These are phyloP conservation scores for Priceomyces carsonii DNA, from an alignment of 805 yeast species.

Conservation along the genomic window DNA sequence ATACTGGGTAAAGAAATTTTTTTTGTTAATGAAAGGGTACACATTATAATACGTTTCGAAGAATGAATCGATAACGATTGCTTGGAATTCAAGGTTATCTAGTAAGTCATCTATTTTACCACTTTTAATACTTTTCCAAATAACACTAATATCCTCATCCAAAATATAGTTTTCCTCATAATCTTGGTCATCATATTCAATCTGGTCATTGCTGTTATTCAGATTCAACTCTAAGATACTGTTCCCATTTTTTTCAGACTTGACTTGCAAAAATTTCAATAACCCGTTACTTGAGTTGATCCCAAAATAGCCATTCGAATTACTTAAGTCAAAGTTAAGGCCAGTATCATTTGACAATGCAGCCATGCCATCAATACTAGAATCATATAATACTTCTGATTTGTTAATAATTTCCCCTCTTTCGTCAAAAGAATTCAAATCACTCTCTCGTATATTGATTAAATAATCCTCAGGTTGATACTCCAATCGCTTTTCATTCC, in stretches of 20 bases:
- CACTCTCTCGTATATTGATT: constrained; percentile 18
- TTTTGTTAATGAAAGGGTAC: constrained; percentile 19
- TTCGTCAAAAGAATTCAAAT: constrained; percentile 19
- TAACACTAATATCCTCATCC: constrained; percentile 17
- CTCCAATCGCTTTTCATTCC: constrained; percentile 9
- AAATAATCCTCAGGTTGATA: constrained; percentile 20
- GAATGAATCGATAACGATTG: constrained; percentile 13
- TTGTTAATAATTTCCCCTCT: constrained; percentile 13
- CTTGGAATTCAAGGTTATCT: constrained; percentile 15
- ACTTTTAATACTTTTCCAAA: constrained; percentile 15
- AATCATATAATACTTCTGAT: constrained; percentile 15
- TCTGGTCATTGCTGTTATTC: constrained; percentile 9
- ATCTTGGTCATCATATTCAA: constrained; percentile 9
- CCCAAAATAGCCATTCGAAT: constrained; percentile 62
- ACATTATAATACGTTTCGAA: constrained; percentile 18
- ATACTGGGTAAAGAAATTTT: constrained; percentile 15
- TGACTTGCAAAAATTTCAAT: constrained; percentile 46
- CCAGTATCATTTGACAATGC: constrained; percentile 43
- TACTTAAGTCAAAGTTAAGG: constrained; percentile 27
- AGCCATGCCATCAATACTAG: constrained; percentile 62
- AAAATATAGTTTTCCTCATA: constrained; percentile 16
- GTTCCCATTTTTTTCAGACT: constrained; percentile 23
- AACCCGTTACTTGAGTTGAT: constrained; percentile 61
- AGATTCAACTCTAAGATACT: constrained; percentile 23
- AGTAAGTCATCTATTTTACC: constrained; percentile 19